Base-by-base conservation (phyloP, 2,329 filamentous ascomycete species). In the Bimuria novae-zelandiae region DNA sequence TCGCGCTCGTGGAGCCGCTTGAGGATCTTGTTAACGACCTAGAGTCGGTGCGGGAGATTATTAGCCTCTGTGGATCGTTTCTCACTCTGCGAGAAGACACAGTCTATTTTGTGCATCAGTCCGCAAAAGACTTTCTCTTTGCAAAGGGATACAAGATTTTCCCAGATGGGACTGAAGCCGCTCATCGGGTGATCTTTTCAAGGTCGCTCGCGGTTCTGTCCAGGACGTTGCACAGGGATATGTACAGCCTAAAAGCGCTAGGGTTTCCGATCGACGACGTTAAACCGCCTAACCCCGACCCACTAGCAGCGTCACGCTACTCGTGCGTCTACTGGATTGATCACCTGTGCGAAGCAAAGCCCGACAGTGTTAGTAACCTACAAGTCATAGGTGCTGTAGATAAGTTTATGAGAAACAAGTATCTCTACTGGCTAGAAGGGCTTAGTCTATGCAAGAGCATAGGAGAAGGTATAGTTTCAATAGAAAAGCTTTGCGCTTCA, bases 61-160 rank as follows among this genome's bases (percentile, higher is more conserved):
- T 32, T 22, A 11, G 41, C 12, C 27, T 19, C 10, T 44, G 41
- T n/a, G 41, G 41, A 6, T 44, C 41, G 11, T 33, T 44, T n/a
- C 41, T 44, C 3, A 33, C 41, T 16, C 1, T 44, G n/a, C 27
- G 41, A 2, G 29, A 44, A 22, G 17, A 44, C 5, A 22, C 16
- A 14, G 7, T 79, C 8, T 71, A 65, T 35, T 70, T 77, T 50
- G 65, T 79, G 1, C 75, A 79, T 52, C 71, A 76, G 45, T 78
- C 76, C 1, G 77, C 75, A 0, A 76, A 77, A 52, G 76, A 79
- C 8, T 76, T 65, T 55, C 46, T 80, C 1, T 17, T 53, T 5
- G 30, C 59, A n/a, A 46, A 63, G 8, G 59, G 54, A 37, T 45
- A 42, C 2, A 10, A 55, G 6, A 60, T 77, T 2, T 72, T 75